These are phyloP conservation scores for Zygosaccharomyces pseudobailii DNA, from an alignment of 1,139 yeast species.

Conservation along the genomic window DNA sequence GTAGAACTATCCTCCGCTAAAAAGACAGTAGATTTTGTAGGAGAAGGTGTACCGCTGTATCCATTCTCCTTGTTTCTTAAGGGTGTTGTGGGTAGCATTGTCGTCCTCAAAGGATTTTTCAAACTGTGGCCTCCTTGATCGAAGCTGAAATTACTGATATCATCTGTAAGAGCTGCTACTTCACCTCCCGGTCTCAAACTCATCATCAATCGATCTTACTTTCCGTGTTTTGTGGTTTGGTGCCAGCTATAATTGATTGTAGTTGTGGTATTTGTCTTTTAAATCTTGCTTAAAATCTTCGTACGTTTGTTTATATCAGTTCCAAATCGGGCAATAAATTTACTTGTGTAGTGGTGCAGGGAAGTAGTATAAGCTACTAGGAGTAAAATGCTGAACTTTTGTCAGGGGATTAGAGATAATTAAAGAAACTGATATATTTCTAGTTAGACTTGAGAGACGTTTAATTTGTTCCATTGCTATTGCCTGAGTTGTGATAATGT, in stretches of 20 bases:
- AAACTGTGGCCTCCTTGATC: slow-evolving; percentile 16
- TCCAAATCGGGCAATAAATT: slow-evolving; percentile 7
- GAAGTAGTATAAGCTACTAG: neutral
- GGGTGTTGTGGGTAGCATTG: slow-evolving; percentile 16
- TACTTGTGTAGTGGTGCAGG: neutral
- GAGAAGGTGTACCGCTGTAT: slow-evolving; percentile 20
- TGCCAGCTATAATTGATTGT: neutral
- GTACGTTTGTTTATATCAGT: slow-evolving; percentile 7
- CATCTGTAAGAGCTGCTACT: slow-evolving; percentile 33
- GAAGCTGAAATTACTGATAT: slow-evolving; percentile 33
- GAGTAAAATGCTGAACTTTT: too few species aligned
- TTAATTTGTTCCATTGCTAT: too few species aligned
- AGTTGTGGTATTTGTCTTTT: neutral
- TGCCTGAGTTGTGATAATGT: too few species aligned
- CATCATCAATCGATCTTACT: slow-evolving; percentile 12
- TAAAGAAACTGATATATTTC: neutral
- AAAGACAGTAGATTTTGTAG: slow-evolving; percentile 20
- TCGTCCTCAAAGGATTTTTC: slow-evolving; percentile 12
- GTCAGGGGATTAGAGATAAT: neutral
- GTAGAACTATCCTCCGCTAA: slow-evolving; percentile 21
- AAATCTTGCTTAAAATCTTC: neutral
- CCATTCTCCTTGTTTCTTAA: slow-evolving; percentile 14
- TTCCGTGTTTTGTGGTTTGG: neutral
- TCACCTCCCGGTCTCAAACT: slow-evolving; percentile 27
- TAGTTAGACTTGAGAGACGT: too few species aligned